Evolutionary conservation across 202 grass and related monocot species (phyloP).

Genomic region (Carex arenaria): DNA sequence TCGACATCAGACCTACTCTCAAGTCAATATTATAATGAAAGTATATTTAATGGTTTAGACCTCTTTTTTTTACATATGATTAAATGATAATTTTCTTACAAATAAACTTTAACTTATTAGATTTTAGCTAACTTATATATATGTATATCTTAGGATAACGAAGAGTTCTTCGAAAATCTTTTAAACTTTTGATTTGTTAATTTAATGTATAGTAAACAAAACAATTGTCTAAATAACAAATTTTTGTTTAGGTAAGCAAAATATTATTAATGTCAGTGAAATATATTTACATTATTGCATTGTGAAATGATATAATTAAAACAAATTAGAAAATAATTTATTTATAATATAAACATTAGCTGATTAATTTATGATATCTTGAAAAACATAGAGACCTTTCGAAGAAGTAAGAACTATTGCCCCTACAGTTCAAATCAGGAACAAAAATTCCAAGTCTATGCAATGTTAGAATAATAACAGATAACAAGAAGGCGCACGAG

Average conservation of each 20-base stretch:
- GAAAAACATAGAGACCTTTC: not conserved
- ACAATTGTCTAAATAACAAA: too few species aligned
- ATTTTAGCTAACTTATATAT: not conserved
- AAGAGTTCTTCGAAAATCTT: too few species aligned
- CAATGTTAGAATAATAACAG: not conserved
- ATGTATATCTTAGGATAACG: too few species aligned
- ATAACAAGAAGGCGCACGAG: constrained; percentile 18
- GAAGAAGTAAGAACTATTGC: not conserved
- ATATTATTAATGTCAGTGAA: not conserved
- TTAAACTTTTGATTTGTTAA: too few species aligned
- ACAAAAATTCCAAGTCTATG: not conserved
- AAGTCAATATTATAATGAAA: not conserved
- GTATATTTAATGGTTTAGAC: not conserved
- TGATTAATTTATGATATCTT: not conserved
- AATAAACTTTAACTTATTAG: not conserved
- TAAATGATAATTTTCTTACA: not conserved
- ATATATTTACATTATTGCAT: too few species aligned
- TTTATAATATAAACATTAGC: not conserved
- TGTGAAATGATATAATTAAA: not conserved
- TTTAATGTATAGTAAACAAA: too few species aligned
- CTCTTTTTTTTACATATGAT: not conserved
- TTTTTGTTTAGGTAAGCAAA: not conserved
- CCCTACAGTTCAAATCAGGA: not conserved
- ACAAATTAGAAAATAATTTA: not conserved
- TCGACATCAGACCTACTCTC: too few species aligned